Conservation (phyloP, 2,329 filamentous ascomycete genomes). For the Fusarium sulawesiense region DNA sequence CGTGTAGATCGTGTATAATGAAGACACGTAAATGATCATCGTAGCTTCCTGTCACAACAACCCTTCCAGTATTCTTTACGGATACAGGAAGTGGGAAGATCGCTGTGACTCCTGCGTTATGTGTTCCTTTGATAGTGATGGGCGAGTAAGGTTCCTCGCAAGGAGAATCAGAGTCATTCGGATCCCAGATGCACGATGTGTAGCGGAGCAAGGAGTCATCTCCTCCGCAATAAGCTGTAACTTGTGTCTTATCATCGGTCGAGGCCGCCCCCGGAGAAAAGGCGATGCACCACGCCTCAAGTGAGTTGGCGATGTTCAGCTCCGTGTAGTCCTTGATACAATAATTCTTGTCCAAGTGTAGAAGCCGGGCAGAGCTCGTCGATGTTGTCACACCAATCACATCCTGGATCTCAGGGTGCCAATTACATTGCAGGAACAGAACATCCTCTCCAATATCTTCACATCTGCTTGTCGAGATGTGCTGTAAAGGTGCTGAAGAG, state of each 20-base stretch:
- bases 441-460: slow-evolving; percentile 65
- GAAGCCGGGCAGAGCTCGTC: slow-evolving; percentile 69
- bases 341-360: slow-evolving; percentile 60
- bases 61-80: slow-evolving; percentile 56
- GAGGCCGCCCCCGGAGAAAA: slow-evolving; percentile 58
- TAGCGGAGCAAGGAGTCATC: slow-evolving; percentile 76
- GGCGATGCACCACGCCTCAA: slow-evolving; percentile 81
- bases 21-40: slow-evolving; percentile 84
- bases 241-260: slow-evolving; percentile 40
- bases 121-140: slow-evolving; percentile 58
- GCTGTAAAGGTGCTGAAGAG: slow-evolving; percentile 51
- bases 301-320: slow-evolving; percentile 60
- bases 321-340: slow-evolving; percentile 49
- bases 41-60: slow-evolving; percentile 89
- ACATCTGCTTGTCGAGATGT: slow-evolving; percentile 59
- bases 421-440: slow-evolving; percentile 78
- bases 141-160: slow-evolving; percentile 44
- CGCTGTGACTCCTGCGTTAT: slow-evolving; percentile 87
- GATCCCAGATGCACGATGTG: slow-evolving; percentile 50
- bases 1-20: slow-evolving; percentile 57
- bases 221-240: slow-evolving; percentile 74
- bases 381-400: slow-evolving; percentile 79
- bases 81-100: slow-evolving; percentile 75
- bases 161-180: slow-evolving; percentile 10
- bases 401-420: slow-evolving; percentile 69